These are phyloP conservation scores for Mycena belliarum DNA, from an alignment of 768 basidiomycete species.

Conservation along the genomic window DNA sequence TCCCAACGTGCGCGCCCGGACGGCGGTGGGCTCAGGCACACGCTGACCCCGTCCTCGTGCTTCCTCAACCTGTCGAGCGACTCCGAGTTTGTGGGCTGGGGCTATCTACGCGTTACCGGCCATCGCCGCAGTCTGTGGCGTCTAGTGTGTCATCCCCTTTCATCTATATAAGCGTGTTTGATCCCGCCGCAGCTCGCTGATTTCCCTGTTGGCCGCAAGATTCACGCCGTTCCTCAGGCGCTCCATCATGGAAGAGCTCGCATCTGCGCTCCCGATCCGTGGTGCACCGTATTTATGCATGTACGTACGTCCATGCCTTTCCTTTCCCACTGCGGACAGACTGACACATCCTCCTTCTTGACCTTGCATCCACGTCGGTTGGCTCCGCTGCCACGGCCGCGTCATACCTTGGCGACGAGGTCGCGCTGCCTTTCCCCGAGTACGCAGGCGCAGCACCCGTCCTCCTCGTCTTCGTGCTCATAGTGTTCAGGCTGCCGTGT, in stretches of 20 bases:
- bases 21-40: constrained; percentile 40
- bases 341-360: constrained; percentile 54
- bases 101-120: constrained; percentile 70
- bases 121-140: constrained; percentile 56
- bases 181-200: constrained; percentile 52
- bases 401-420: constrained; percentile 66
- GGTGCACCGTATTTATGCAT: constrained; percentile 75
- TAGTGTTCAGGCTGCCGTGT: constrained; percentile 53
- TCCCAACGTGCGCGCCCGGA: constrained; percentile 55
- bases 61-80: constrained; percentile 62
- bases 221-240: constrained; percentile 69
- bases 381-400: constrained; percentile 76
- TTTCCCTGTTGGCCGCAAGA: constrained; percentile 65
- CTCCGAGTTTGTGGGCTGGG: constrained; percentile 78
- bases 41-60: constrained; percentile 50
- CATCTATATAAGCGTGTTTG: not conserved
- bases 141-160: constrained; percentile 51
- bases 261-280: constrained; percentile 64
- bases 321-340: not conserved
- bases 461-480: constrained; percentile 50
- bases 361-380: constrained; percentile 67
- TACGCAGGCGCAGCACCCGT: constrained; percentile 56
- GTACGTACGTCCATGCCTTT: constrained; percentile 40
- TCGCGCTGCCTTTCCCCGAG: constrained; percentile 54
- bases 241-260: constrained; percentile 74